A percentile compares a stretch with the other conserved stretches of the same genome.
Conservation (phyloP, 2,329 filamentous ascomycete genomes). For the Plenodomus lindquistii region DNA sequence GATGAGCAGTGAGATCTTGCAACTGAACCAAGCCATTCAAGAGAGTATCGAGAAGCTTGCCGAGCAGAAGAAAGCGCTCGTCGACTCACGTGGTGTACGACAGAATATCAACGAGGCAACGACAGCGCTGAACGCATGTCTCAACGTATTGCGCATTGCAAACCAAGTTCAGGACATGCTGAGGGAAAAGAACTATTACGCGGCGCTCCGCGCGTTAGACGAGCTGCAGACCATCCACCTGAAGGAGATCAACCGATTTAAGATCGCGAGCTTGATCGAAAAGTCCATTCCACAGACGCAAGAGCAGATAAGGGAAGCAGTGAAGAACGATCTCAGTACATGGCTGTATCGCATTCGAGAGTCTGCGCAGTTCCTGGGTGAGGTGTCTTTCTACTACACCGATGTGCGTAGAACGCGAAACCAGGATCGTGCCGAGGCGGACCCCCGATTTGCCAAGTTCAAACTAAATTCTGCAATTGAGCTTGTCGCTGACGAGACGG, state of each 20-base stretch:
- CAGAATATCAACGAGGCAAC: slow-evolving; percentile 96
- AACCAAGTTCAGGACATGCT: slow-evolving; percentile 94
- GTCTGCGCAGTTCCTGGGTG: slow-evolving; percentile 92
- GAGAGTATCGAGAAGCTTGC: slow-evolving; percentile 91
- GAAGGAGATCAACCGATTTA: slow-evolving; percentile 91
- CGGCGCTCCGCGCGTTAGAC: slow-evolving; percentile 87
- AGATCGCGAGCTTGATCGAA: slow-evolving; percentile 93
- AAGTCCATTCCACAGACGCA: slow-evolving; percentile 92
- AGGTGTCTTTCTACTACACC: slow-evolving; percentile 96
- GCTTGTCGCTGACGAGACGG: slow-evolving; percentile 89
- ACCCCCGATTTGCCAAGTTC: slow-evolving; percentile 77
- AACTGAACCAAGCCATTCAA: slow-evolving; percentile 93
- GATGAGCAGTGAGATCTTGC: slow-evolving; percentile 86
- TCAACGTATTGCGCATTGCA: slow-evolving; percentile 88
- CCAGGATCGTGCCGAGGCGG: slow-evolving; percentile 77
- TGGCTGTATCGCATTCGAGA: slow-evolving; percentile 96
- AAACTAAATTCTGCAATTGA: slow-evolving; percentile 96
- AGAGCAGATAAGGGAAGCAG: slow-evolving; percentile 89
- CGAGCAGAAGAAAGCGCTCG: slow-evolving; percentile 89
- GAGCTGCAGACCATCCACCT: slow-evolving; percentile 96
- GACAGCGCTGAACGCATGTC: slow-evolving; percentile 83
- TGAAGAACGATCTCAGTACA: slow-evolving; percentile 95
- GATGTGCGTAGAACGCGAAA: slow-evolving; percentile 82
- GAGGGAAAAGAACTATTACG: slow-evolving; percentile 92
- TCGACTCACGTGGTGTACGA: slow-evolving; percentile 87